Evolutionary conservation across 495 filamentous ascomycete genomes (phyloP), one percentile per base, ranked within the genome.

Genomic region (Physcia stellaris): DNA sequence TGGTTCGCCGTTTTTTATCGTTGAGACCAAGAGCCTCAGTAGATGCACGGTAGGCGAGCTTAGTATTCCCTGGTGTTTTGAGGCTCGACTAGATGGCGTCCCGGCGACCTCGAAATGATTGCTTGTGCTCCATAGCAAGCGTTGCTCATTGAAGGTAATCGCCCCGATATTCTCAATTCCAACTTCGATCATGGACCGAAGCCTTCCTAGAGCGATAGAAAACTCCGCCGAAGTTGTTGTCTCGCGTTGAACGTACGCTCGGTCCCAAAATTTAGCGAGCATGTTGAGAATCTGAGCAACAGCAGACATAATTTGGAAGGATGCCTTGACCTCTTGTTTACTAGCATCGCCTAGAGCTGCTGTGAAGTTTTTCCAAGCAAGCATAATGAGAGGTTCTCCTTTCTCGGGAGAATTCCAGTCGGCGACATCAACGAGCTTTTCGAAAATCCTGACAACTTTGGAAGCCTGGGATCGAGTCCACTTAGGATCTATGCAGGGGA

Each of bases 311-410:
- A 82, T 78, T 40, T 96, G 86, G 17, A 68, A 69, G 0, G 84
- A 84, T 10, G 87, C 80, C 47, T 86, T 94, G 39, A 98, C 77
- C 52, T 98, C 90, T 57, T 92, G 90, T 30, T 69, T 77, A 4
- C 82, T 82, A 0, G 90, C 87, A 36, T 77, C 68, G 3, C 78
- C 76, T 22, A 95, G 56, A 5, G 83, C 74, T 10, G 60, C 70
- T 12, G 79, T 68, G 20, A 94, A 71, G 32, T 60, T 66, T 9
- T 57, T 54, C 88, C 90, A 95, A 28, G 88, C 63, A 9, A 56
- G 53, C 24, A 63, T 65, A 19, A 74, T 64, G 4, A 61, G 49
- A 4, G 63, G 63, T 12, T 70, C 60, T 3, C 64, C 55, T 4
- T 32, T 28, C 6, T 56, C 43, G 13, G 56, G 53, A 2, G 68